Evolutionary conservation across 495 filamentous ascomycete species (phyloP), one percentile per base, ranked within the genome.

Genomic region (Cladorrhinum samala): DNA sequence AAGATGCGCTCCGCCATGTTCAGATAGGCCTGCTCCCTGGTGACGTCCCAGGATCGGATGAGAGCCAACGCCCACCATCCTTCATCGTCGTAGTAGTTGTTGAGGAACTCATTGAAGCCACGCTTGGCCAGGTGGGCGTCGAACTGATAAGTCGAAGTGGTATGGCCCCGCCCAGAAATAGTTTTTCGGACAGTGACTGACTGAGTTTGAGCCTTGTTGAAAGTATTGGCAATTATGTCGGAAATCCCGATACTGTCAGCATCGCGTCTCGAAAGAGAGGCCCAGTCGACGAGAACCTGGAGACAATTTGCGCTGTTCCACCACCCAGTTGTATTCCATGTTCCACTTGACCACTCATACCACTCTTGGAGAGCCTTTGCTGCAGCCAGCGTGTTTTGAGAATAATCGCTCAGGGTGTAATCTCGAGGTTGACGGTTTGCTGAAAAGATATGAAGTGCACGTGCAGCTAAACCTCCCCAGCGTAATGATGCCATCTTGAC

Each of bases 291-390:
- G 36, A 88, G 62, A 20, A 76, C 72, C 2, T 83, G 87, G 54
- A 89, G 65, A 50, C 74, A 77, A 63, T 88, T 91, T 51, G 82
- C 86, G 37, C 78, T 80, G 66, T 89, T 87, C 87, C 87, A 91
- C 87, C 87, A 91, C 1, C 82, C 82, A 21, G 72, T 75, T 0
- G 79, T 83, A 55, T 80, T 63, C 83, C 83, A 89, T 9, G 87
- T 68, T 14, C 86, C 86, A 0, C 74, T 84, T 7, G 57, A 56
- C 2, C 53, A 47, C 61, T 87, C 78, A 55, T 88, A 89, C 81
- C 82, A 88, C 20, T 42, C 51, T 57, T 88, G 83, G 2, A 89
- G 73, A 9, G 74, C 63, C 21, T 68, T 59, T 44, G 81, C 58
- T 5, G 70, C 80, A 17, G 64, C 52, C 27, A 73, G 65, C 5